These are phyloP conservation scores for Erythrophleum fordii DNA, from an alignment of 306 rosid genomes.

Conservation along the genomic window DNA sequence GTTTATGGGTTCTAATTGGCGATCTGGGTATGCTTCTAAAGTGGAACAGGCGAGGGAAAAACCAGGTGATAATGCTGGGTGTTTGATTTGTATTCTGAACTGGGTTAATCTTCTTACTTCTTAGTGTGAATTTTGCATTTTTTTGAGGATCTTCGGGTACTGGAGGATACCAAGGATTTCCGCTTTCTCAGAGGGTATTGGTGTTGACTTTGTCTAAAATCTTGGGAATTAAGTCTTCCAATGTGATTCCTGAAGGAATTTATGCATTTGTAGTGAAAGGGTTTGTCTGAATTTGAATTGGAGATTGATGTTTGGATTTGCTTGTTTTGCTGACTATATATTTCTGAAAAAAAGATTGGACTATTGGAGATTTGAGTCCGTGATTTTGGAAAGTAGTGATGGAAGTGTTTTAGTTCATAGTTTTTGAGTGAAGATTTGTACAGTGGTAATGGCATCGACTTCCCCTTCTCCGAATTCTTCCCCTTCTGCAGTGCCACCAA, in stretches of 20 bases:
- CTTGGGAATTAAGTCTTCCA: slow-evolving; percentile 25
- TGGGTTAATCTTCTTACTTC: slow-evolving; percentile 19
- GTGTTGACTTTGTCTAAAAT: background rate
- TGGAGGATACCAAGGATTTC: background rate
- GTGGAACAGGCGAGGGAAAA: background rate
- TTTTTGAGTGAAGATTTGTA: slow-evolving; percentile 17
- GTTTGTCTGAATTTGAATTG: background rate
- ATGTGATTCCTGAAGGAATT: background rate
- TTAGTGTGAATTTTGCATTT: background rate
- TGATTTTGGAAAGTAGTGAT: slow-evolving; percentile 30
- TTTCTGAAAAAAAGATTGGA: background rate
- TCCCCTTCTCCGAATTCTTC: slow-evolving; percentile 59
- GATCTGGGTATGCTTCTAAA: slow-evolving; percentile 39
- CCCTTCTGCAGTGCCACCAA: slow-evolving; percentile 55
- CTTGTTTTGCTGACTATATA: background rate
- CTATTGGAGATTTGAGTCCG: slow-evolving; percentile 3
- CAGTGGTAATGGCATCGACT: slow-evolving; percentile 49
- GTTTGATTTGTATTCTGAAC: slow-evolving; percentile 30
- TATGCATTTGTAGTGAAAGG: background rate
- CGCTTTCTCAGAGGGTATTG: background rate
- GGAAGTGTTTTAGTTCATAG: slow-evolving; percentile 31
- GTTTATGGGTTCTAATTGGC: slow-evolving; percentile 32
- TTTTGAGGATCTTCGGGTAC: background rate
- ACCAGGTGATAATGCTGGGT: slow-evolving; percentile 18
- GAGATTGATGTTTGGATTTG: slow-evolving; percentile 16